phyloP scores from a whole-genome alignment of 2,329 filamentous ascomycete species.

The Botryosphaeria dothidea region DNA sequence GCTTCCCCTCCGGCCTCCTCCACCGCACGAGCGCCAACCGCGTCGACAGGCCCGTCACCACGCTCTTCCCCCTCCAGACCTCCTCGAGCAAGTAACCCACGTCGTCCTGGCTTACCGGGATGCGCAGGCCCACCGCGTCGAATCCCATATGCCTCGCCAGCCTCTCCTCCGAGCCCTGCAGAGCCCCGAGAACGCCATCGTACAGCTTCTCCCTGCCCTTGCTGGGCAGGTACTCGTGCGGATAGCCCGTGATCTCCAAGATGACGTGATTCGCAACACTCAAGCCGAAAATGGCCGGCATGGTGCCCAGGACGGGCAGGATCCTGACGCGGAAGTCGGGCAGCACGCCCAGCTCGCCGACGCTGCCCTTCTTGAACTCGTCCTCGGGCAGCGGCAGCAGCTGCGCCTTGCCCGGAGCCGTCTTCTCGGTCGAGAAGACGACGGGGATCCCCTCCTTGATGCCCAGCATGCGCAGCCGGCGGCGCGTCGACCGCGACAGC shows the following conservation, averaged over 20 bases:
- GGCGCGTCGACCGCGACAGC: constrained; percentile 79
- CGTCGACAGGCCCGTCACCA: constrained; percentile 77
- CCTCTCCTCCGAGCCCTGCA: constrained; percentile 80
- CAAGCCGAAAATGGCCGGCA: constrained; percentile 95
- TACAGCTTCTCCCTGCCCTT: constrained; percentile 92
- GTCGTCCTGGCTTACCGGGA: constrained; percentile 77
- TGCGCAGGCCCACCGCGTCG: constrained; percentile 69
- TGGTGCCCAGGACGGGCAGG: constrained; percentile 89
- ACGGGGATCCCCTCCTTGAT: constrained; percentile 84
- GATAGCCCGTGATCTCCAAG: constrained; percentile 77
- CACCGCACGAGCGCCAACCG: constrained; percentile 80
- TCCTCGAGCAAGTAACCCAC: constrained; percentile 89
- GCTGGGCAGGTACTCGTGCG: constrained; percentile 75
- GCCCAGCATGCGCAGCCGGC: constrained; percentile 73
- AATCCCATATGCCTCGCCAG: constrained; percentile 59
- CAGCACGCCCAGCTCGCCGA: constrained; percentile 83
- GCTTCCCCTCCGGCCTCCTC: constrained; percentile 61
- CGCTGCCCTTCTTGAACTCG: constrained; percentile 81
- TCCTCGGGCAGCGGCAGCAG: constrained; percentile 84
- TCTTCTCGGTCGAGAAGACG: constrained; percentile 89
- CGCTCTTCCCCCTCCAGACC: constrained; percentile 80
- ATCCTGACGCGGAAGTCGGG: constrained; percentile 95
- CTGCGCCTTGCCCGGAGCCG: constrained; percentile 86
- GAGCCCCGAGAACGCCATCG: constrained; percentile 72
- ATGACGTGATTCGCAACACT: constrained; percentile 92